These are phyloP conservation scores for Suhomyces atakaporum DNA, from an alignment of 1,139 yeast genomes.

Conservation along the genomic window DNA sequence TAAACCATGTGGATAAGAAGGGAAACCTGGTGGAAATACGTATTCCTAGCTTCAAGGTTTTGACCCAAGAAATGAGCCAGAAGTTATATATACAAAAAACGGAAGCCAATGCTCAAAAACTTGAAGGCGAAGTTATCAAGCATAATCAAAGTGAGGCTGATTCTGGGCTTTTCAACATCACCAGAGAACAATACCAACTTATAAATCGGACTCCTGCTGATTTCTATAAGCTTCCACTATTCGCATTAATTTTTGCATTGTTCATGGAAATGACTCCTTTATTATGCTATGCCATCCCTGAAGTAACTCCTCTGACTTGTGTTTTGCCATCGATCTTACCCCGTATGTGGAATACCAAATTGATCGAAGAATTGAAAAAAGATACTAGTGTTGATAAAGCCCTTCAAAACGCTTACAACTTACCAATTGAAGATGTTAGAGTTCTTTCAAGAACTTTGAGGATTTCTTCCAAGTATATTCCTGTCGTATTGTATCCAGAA, in stretches of 20 bases:
- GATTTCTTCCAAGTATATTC: conserved; percentile 43
- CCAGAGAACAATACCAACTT: conserved; percentile 56
- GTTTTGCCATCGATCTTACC: conserved; percentile 54
- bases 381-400: neutral
- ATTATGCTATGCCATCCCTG: conserved; percentile 59
- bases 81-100: conserved; percentile 33
- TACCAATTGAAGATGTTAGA: conserved; percentile 39
- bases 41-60: conserved; percentile 29
- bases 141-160: conserved; percentile 13
- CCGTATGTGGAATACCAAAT: conserved; percentile 31
- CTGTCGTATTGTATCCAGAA: conserved; percentile 39
- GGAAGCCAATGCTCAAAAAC: conserved; percentile 24
- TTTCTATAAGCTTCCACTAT: conserved; percentile 60
- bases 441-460: conserved; percentile 37
- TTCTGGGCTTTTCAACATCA: conserved; percentile 34
- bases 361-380: conserved; percentile 5
- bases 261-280: conserved; percentile 68
- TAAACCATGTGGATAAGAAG: conserved; percentile 28
- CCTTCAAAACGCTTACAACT: conserved; percentile 43
- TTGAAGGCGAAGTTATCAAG: conserved; percentile 23
- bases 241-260: conserved; percentile 56
- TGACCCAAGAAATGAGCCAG: conserved; percentile 40
- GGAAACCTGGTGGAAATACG: conserved; percentile 29
- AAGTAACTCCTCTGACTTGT: conserved; percentile 71
- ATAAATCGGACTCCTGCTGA: conserved; percentile 61